These are phyloP conservation scores for Danielozyma ontarioensis DNA, from an alignment of 805 yeast species.

Conservation along the genomic window DNA sequence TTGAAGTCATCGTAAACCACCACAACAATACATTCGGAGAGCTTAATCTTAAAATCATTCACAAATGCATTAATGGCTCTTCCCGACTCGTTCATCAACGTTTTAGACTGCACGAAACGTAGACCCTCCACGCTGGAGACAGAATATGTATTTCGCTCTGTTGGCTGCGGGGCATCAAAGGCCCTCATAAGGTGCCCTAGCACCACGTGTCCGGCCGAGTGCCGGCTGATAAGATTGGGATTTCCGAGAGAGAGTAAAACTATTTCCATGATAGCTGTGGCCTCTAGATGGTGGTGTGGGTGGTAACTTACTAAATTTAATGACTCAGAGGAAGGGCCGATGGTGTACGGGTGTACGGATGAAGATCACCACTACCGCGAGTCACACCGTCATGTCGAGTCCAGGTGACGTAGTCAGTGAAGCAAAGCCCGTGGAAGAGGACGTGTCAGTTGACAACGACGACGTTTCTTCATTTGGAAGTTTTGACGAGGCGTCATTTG, in stretches of 20 bases:
- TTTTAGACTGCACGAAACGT: conserved; percentile 29
- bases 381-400: too few relatives aligned
- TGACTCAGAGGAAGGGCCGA: neutral
- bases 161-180: conserved; percentile 24
- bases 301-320: conserved; percentile 4
- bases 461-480: conserved; percentile 39
- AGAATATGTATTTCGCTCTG: conserved; percentile 26
- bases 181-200: conserved; percentile 20
- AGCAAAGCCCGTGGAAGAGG: too few relatives aligned
- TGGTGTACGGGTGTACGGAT: too few relatives aligned
- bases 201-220: conserved; percentile 35
- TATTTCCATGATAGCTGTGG: conserved; percentile 2
- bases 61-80: conserved; percentile 22
- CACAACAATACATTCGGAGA: conserved; percentile 9
- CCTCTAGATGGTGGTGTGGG: neutral
- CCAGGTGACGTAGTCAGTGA: neutral
- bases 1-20: conserved; percentile 38
- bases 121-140: conserved; percentile 16
- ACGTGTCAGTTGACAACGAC: conserved; percentile 29
- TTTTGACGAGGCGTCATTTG: conserved; percentile 31
- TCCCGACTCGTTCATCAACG: conserved; percentile 38
- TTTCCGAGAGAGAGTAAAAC: conserved; percentile 33
- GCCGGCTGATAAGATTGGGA: conserved; percentile 36
- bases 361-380: too few relatives aligned
- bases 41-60: conserved; percentile 11